A percentile compares a stretch with the other conserved stretches of the same genome.
Conservation (phyloP, 371 early-diverging fungal species). For the Lichtheimia ramosa region DNA sequence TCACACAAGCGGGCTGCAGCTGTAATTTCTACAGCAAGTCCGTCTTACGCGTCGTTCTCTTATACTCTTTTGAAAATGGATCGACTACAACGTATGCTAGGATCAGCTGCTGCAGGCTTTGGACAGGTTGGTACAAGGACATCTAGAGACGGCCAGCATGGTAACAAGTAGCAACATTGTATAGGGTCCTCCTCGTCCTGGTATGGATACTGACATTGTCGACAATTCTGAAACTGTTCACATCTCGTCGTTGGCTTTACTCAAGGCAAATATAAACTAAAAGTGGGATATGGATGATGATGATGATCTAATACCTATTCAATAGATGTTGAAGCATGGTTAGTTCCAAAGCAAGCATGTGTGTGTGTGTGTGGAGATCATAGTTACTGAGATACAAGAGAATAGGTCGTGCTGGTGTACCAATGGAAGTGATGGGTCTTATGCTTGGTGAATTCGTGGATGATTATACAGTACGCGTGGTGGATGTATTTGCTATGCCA, state of each 20-base stretch:
- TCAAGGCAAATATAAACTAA: conserved; percentile 77
- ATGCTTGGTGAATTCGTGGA: conserved; percentile 99
- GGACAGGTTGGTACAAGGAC: conserved; percentile 28
- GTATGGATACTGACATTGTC: conserved; percentile 83
- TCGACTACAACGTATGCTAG: conserved; percentile 71
- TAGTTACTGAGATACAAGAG: background rate
- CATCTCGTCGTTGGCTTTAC: conserved; percentile 98
- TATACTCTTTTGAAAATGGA: conserved; percentile 46
- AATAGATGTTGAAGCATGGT: conserved; percentile 1
- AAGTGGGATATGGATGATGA: background rate
- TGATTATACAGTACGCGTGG: conserved; percentile 99
- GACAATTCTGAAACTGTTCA: conserved; percentile 99
- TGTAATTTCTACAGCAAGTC: no score
- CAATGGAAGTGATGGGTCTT: conserved; percentile 99
- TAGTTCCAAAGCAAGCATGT: background rate
- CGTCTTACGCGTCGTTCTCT: no score
- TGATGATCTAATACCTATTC: background rate
- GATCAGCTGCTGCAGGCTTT: conserved; percentile 53
- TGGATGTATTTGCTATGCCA: conserved; percentile 99
- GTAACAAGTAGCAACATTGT: background rate
- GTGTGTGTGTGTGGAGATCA: background rate
- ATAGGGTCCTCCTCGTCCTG: conserved; percentile 62
- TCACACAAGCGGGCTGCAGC: no score
- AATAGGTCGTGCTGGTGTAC: conserved; percentile 98
- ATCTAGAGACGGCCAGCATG: background rate